A percentile compares a stretch with the other conserved stretches of the same genome.
phyloP scores from a whole-genome alignment of 192 early-diverging fungal species.

The Paraglomus brasilianum region DNA sequence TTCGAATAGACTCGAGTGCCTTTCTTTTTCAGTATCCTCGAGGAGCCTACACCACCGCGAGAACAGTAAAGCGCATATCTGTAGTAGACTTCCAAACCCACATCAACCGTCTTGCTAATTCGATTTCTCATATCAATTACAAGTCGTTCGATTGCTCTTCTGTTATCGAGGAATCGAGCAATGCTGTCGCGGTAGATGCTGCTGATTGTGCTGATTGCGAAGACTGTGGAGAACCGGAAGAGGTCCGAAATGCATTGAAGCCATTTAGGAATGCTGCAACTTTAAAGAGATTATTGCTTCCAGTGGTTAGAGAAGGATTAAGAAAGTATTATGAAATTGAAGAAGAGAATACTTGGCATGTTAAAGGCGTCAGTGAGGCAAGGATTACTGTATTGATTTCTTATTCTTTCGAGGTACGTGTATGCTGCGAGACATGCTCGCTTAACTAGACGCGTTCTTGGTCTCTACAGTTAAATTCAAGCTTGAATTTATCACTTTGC shows the following conservation, averaged over 20 bases:
- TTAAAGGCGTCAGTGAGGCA: slow-evolving; percentile 36
- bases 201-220: slow-evolving; percentile 6
- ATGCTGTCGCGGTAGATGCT: neutral
- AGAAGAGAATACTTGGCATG: slow-evolving; percentile 8
- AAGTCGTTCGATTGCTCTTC: neutral
- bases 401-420: slow-evolving; percentile 51
- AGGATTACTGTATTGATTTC: slow-evolving; percentile 59
- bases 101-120: slow-evolving; percentile 47
- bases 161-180: neutral
- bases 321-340: slow-evolving; percentile 46
- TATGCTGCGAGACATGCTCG: too few species aligned
- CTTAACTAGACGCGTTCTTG: too few species aligned
- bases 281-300: slow-evolving; percentile 36
- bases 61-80: slow-evolving; percentile 50
- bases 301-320: slow-evolving; percentile 47
- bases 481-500: neutral
- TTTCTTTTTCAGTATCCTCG: neutral
- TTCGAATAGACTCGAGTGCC: neutral
- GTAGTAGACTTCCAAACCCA: slow-evolving; percentile 61
- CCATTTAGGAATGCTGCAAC: slow-evolving; percentile 36
- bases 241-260: slow-evolving; percentile 32
- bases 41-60: slow-evolving; percentile 65
- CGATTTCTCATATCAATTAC: slow-evolving; percentile 51
- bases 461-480: too few species aligned
- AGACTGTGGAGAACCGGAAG: slow-evolving; percentile 24